A percentile compares a stretch with the other conserved stretches of the same genome.
Conservation (phyloP, 2,329 filamentous ascomycete species). For the Diaporthe helianthi region DNA sequence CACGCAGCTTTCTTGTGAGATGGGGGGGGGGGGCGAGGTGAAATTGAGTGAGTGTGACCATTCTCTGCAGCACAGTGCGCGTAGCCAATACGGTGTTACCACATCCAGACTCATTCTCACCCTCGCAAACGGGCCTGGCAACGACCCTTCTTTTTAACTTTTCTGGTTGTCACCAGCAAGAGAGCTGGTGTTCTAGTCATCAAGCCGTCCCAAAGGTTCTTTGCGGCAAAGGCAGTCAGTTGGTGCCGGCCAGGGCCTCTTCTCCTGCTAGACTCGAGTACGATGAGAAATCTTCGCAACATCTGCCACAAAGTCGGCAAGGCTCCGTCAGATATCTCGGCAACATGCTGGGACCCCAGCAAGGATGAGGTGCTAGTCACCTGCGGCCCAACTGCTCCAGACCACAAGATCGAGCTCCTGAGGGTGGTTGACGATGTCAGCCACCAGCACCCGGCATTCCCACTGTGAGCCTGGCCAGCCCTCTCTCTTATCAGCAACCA, state of each 20-base stretch:
- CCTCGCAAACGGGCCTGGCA: constrained; percentile 10
- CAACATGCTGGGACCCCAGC: constrained; percentile 84
- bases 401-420: constrained; percentile 75
- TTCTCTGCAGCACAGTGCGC: constrained; percentile 20
- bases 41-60: not conserved
- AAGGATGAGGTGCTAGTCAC: constrained; percentile 81
- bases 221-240: not conserved
- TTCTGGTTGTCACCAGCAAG: not conserved
- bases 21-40: no score
- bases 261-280: constrained; percentile 39
- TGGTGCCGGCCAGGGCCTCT: constrained; percentile 5
- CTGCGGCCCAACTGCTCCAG: constrained; percentile 77
- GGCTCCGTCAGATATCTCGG: constrained; percentile 69
- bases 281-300: constrained; percentile 88
- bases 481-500: not conserved
- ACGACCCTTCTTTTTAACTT: not conserved
- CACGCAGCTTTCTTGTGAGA: no score
- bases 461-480: constrained; percentile 47
- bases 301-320: constrained; percentile 73
- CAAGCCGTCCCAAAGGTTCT: constrained; percentile 14
- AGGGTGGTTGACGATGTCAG: constrained; percentile 55
- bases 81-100: not conserved
- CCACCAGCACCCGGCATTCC: constrained; percentile 28
- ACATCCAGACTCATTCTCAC: constrained; percentile 14
- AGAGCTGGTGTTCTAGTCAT: constrained; percentile 29